Evolutionary conservation across 768 basidiomycete species (phyloP), one percentile per base, ranked within the genome.

Genomic region (Pholiota conissans): DNA sequence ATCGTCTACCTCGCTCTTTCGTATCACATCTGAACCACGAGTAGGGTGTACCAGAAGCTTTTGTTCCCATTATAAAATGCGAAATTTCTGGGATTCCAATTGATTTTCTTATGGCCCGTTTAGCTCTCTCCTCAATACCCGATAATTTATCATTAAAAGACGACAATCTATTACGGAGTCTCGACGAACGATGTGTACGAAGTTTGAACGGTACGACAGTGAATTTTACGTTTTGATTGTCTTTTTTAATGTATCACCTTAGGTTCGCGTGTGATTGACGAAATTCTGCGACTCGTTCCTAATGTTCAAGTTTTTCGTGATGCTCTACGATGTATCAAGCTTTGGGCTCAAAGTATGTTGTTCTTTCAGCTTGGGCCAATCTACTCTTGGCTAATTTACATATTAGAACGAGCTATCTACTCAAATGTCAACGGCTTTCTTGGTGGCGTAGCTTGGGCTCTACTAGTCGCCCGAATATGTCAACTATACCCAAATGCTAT

Each of bases 391-490:
- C n/a, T 49, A 16, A 16, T 16, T 32, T 9, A 28, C 39, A 34
- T 34, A 3, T 42, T 42, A 98, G 95, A 87, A 65, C 83, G 95
- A 74, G 97, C 95, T 24, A 96, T 99, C 59, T 98, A 98, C 73
- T 96, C 95, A 0, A 99, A 99, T 71, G 93, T 98, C 10, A 94
- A 94, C 65, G 97, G 96, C 18, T 99, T 98, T 72, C 83, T 96
- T 29, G 97, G 97, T 56, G 97, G 97, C 67, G 96, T 98, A 1
- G 96, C 95, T 27, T 99, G 97, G 97, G 93, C 96, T 3, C 91
- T 98, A 80, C 84, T 98, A 37, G 95, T 98, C n/a, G 97, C 97
- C 50, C 88, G 97, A 72, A 95, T 98, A 81, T 99, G 97, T 76
- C 97, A 99, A 68, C 75, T 99, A 54, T 99, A 98, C 72, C 97